phyloP scores from a whole-genome alignment of 139 green algal genomes.

The Volvox africanus region DNA sequence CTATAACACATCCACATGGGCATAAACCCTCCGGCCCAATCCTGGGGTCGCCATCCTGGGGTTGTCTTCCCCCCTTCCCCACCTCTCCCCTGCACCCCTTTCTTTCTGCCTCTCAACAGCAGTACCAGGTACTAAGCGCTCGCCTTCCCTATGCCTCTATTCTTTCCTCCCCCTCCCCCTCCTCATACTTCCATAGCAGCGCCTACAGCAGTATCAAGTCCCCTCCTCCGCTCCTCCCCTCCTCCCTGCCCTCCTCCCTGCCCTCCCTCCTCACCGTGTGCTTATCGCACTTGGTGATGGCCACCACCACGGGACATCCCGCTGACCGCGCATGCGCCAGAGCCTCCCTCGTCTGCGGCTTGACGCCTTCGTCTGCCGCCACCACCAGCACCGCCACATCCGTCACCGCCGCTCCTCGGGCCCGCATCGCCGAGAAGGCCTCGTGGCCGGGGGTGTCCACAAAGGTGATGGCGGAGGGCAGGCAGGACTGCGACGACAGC shows the following conservation, averaged over 20 bases:
- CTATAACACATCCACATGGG: too few relatives aligned
- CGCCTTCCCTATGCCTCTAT: too few relatives aligned
- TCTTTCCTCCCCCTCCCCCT: too few relatives aligned
- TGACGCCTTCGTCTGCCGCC: conserved; percentile 92
- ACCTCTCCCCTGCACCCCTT: not conserved
- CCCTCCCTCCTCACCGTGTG: conserved; percentile 47
- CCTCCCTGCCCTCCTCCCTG: not conserved
- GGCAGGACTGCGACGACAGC: not conserved
- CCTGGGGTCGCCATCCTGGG: not conserved
- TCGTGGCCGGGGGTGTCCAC: conserved; percentile 95
- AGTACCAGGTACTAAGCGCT: too few relatives aligned
- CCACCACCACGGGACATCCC: conserved; percentile 88
- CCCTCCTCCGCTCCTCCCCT: not conserved
- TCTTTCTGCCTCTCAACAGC: not conserved
- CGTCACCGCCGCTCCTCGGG: conserved; percentile 83
- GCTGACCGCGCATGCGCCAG: conserved; percentile 75
- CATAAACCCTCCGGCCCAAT: too few relatives aligned
- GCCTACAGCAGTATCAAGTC: too few relatives aligned
- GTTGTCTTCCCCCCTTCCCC: too few relatives aligned
- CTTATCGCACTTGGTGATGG: conserved; percentile 91
- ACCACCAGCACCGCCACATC: conserved; percentile 94
- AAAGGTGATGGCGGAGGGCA: conserved; percentile 82
- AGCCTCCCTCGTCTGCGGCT: conserved; percentile 91
- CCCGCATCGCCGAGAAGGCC: conserved; percentile 93
- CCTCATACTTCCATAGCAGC: too few relatives aligned